Conservation (phyloP, 2,329 filamentous ascomycete species). For the Aureobasidium namibiae region DNA sequence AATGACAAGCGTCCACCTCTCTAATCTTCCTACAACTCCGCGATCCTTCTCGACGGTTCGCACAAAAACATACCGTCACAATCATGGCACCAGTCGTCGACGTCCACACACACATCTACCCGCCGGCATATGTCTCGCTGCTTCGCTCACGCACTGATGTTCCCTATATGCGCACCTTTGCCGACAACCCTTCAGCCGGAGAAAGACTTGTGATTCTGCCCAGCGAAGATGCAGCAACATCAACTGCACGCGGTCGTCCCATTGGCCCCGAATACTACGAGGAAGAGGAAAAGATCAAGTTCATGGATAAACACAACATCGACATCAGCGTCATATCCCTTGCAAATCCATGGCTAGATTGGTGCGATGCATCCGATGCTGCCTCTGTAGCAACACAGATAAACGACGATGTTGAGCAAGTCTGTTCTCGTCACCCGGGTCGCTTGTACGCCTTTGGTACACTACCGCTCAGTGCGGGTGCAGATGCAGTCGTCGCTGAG, state of each 20-base stretch:
- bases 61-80: neutral
- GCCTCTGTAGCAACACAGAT: constrained; percentile 58
- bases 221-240: constrained; percentile 31
- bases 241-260: constrained; percentile 60
- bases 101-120: constrained; percentile 57
- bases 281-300: constrained; percentile 68
- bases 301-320: constrained; percentile 81
- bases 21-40: neutral
- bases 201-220: constrained; percentile 61
- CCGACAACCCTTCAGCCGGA: constrained; percentile 37
- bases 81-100: constrained; percentile 40
- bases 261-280: constrained; percentile 78
- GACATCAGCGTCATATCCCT: constrained; percentile 77
- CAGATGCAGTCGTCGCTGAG: constrained; percentile 53
- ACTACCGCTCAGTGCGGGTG: constrained; percentile 64
- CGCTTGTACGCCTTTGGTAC: constrained; percentile 77
- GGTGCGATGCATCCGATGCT: constrained; percentile 57
- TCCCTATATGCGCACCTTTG: constrained; percentile 63
- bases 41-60: neutral
- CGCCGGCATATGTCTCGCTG: constrained; percentile 50
- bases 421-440: constrained; percentile 59
- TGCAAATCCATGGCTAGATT: constrained; percentile 92
- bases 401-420: constrained; percentile 68
- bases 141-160: constrained; percentile 51
- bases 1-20: neutral